A percentile compares a stretch with the other conserved stretches of the same genome.
Conservation (phyloP, 2,329 filamentous ascomycete species). For the Calonectria pteridis region DNA sequence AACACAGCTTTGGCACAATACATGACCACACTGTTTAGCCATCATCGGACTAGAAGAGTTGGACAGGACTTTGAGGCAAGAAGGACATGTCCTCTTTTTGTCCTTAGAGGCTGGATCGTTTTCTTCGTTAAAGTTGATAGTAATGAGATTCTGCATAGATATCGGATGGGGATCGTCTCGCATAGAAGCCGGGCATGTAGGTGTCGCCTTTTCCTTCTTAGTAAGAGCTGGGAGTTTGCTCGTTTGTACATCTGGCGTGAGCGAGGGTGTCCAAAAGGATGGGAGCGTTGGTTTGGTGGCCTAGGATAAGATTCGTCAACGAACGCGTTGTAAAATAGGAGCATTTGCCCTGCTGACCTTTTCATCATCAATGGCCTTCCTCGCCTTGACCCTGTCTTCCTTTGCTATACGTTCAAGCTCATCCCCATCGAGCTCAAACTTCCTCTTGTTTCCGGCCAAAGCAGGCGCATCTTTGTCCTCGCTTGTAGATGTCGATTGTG, state of each 20-base stretch:
- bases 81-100: slow-evolving; percentile 75
- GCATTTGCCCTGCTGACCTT: slow-evolving; percentile 61
- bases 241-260: slow-evolving; percentile 71
- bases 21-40: slow-evolving; percentile 90
- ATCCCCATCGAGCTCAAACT: slow-evolving; percentile 80
- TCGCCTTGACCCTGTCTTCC: slow-evolving; percentile 77
- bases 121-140: slow-evolving; percentile 82
- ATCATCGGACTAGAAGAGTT: slow-evolving; percentile 88
- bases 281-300: slow-evolving; percentile 77
- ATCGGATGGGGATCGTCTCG: slow-evolving; percentile 77
- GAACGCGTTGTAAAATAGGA: neutral
- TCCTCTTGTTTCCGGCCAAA: slow-evolving; percentile 69
- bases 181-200: slow-evolving; percentile 82
- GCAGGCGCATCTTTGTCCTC: slow-evolving; percentile 20
- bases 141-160: slow-evolving; percentile 82
- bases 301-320: slow-evolving; percentile 47
- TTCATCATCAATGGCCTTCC: slow-evolving; percentile 78
- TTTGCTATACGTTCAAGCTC: slow-evolving; percentile 78
- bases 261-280: slow-evolving; percentile 93
- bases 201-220: slow-evolving; percentile 75
- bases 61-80: slow-evolving; percentile 84
- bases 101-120: slow-evolving; percentile 61
- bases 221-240: slow-evolving; percentile 65
- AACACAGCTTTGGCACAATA: slow-evolving; percentile 87
- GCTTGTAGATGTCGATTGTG: slow-evolving; percentile 50